Evolutionary conservation across 371 early-diverging fungal species (phyloP).

Genomic region (Dichotomocladium elegans): DNA sequence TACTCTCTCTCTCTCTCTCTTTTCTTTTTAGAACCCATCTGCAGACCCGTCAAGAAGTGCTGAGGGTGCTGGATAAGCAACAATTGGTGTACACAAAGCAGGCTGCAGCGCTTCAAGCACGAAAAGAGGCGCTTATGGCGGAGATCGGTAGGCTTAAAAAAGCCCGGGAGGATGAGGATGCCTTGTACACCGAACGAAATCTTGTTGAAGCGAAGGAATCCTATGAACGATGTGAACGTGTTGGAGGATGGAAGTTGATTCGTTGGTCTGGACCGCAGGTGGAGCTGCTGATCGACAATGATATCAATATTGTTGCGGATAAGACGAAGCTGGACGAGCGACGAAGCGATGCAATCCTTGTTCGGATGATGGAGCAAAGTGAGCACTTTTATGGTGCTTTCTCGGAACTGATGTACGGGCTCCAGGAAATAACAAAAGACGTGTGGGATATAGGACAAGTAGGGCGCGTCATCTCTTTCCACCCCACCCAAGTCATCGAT

Average conservation of each 20-base stretch:
- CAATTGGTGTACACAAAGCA: no score
- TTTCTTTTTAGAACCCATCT: no score
- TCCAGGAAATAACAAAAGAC: background rate
- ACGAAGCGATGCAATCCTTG: background rate
- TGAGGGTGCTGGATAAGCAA: no score
- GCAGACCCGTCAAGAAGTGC: no score
- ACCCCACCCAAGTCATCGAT: background rate
- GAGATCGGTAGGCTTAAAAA: no score
- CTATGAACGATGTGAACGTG: background rate
- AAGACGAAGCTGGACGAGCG: background rate
- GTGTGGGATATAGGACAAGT: conserved; percentile 1
- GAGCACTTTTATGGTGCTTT: background rate
- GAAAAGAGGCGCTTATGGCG: no score
- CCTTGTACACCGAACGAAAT: background rate
- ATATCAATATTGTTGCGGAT: background rate
- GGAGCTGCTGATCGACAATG: background rate
- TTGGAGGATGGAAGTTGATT: background rate
- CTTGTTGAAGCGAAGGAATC: background rate
- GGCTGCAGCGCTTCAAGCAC: no score
- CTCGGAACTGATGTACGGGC: background rate
- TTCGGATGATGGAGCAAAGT: background rate
- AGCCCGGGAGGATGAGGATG: no score
- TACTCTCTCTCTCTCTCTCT: no score
- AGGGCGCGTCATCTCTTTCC: background rate
- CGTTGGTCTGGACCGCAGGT: background rate